A percentile compares a stretch with the other conserved stretches of the same genome.
These are phyloP conservation scores for Iris pallida DNA, from an alignment of 116 monocot genomes.

Conservation along the genomic window DNA sequence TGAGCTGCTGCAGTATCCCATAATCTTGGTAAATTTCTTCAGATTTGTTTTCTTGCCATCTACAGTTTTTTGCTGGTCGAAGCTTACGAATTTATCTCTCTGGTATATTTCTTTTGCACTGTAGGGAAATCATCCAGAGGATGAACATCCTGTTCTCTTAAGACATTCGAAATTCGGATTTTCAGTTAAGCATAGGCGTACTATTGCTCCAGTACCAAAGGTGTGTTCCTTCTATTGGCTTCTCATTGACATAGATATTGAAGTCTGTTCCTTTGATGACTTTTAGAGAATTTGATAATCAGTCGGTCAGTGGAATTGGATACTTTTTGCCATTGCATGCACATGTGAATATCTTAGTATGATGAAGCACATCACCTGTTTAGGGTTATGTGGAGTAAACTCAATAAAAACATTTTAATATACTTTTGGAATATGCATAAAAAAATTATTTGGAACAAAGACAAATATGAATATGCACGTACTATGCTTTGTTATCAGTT, in stretches of 20 bases:
- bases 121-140: constrained; percentile 86
- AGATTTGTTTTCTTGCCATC: constrained; percentile 9
- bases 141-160: constrained; percentile 56
- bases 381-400: too few relatives aligned
- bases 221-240: constrained; percentile 18
- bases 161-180: constrained; percentile 69
- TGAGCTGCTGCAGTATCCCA: constrained; percentile 79
- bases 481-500: too few relatives aligned
- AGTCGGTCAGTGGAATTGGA: neutral
- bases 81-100: neutral
- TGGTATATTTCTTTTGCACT: constrained; percentile 4
- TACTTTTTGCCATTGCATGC: neutral
- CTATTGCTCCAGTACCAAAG: constrained; percentile 69
- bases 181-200: constrained; percentile 52
- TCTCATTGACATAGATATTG: neutral
- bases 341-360: neutral
- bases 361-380: neutral
- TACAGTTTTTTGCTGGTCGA: neutral
- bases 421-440: too few relatives aligned
- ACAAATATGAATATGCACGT: too few relatives aligned
- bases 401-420: too few relatives aligned
- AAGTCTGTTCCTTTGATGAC: neutral
- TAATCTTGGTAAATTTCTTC: constrained; percentile 49
- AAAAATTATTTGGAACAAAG: too few relatives aligned
- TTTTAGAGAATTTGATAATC: neutral